Conservation (phyloP, 257 asterid species). For the Solanum chmielewskii region DNA sequence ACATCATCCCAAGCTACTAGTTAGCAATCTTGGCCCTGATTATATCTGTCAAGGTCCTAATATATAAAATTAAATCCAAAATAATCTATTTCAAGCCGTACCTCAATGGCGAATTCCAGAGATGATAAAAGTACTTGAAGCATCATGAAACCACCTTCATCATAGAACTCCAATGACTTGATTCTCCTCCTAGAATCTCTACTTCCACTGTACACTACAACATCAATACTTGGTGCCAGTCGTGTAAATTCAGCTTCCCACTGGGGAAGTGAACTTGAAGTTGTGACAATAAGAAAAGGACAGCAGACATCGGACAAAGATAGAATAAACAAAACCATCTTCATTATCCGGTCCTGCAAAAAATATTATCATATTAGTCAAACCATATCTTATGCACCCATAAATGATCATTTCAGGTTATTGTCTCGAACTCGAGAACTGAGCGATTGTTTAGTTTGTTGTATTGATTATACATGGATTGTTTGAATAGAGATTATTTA, state of each 20-base stretch:
- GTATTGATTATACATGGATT: background rate
- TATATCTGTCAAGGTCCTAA: background rate
- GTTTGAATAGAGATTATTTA: background rate
- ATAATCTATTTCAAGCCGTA: constrained; percentile 4
- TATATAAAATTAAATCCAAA: background rate
- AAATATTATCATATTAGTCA: background rate
- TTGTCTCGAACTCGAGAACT: background rate
- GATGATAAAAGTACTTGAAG: constrained; percentile 48
- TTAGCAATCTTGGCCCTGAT: background rate
- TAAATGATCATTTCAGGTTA: background rate
- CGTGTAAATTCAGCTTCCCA: constrained; percentile 63
- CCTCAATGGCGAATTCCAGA: constrained; percentile 42
- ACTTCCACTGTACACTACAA: constrained; percentile 47
- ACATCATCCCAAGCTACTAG: background rate
- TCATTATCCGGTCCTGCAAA: constrained; percentile 41
- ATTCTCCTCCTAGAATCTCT: constrained; percentile 33
- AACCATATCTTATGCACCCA: constrained; percentile 1
- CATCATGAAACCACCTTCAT: constrained; percentile 34
- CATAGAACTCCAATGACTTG: constrained; percentile 49
- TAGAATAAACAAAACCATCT: constrained; percentile 25
- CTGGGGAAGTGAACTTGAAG: constrained; percentile 22
- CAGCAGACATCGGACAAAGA: constrained; percentile 28
- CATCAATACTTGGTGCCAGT: constrained; percentile 48
- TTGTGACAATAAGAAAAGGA: constrained; percentile 50
- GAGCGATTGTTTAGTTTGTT: background rate